Evolutionary conservation across 495 filamentous ascomycete species (phyloP), one percentile per base, ranked within the genome.

Genomic region (Chaetomidium leptoderma): DNA sequence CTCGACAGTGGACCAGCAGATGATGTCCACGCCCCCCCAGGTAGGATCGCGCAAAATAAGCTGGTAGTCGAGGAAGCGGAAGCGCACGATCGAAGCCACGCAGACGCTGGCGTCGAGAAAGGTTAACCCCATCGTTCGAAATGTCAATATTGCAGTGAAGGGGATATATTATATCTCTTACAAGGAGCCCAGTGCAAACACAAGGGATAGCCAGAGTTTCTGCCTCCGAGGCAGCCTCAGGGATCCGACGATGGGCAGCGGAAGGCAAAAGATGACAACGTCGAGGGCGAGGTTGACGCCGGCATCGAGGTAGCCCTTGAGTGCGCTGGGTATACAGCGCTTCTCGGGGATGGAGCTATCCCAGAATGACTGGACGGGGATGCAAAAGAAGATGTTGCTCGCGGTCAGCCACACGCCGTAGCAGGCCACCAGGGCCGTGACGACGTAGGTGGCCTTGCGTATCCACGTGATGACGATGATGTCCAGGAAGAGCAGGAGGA

Each of bases 1-100:
- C 64, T 72, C 70, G 42, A 68, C 53, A 21, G 60, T 59, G 10
- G 63, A 63, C 68, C 68, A 71, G 39, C 66, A 57, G 10, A 62
- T 40, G 23, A 64, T 46, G 26, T 47, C n/a, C n/a, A n/a, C n/a
- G n/a, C n/a, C n/a, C n/a, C n/a, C n/a, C n/a, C n/a, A n/a, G n/a
- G n/a, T n/a, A n/a, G n/a, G n/a, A n/a, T n/a, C n/a, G n/a, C n/a
- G n/a, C n/a, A n/a, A n/a, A n/a, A n/a, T n/a, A n/a, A n/a, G n/a
- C n/a, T n/a, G n/a, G n/a, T n/a, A n/a, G n/a, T n/a, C n/a, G n/a
- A n/a, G n/a, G n/a, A n/a, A n/a, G n/a, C n/a, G n/a, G n/a, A n/a
- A n/a, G n/a, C n/a, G n/a, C n/a, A n/a, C n/a, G n/a, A n/a, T n/a
- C 33, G 70, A 72, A 3, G 68, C 48, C n/a, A 66, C 21, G 33